Percentiles rank a stretch among this genome's conserved stretches.
Evolutionary conservation across 2,329 filamentous ascomycete species (phyloP).

Genomic region (Curvularia eragrostidis): DNA sequence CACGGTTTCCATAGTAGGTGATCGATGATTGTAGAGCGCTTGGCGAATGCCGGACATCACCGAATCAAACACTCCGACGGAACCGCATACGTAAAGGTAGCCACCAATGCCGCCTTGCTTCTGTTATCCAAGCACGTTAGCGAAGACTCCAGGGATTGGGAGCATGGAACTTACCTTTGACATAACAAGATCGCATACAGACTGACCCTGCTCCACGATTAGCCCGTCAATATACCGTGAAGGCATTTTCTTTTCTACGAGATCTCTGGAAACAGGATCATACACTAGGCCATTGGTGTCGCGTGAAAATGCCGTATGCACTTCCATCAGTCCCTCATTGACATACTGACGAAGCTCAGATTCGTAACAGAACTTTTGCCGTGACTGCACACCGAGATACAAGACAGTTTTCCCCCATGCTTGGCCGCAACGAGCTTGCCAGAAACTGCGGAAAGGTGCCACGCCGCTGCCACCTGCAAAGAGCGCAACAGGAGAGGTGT

Average conservation of each 20-base stretch:
- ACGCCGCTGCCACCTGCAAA: conserved; percentile 57
- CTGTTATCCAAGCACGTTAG: neutral
- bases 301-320: conserved; percentile 61
- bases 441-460: conserved; percentile 36
- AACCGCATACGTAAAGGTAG: conserved; percentile 60
- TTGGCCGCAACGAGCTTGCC: conserved; percentile 30
- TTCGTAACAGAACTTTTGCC: conserved; percentile 36
- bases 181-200: conserved; percentile 63
- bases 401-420: conserved; percentile 30
- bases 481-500: conserved; percentile 59
- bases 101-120: conserved; percentile 27
- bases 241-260: conserved; percentile 58
- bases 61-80: conserved; percentile 59
- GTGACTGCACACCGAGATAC: conserved; percentile 32
- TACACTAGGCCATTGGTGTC: conserved; percentile 58
- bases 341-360: conserved; percentile 40
- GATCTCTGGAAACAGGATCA: conserved; percentile 51
- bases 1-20: conserved; percentile 32
- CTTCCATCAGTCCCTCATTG: conserved; percentile 58
- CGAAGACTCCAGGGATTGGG: neutral
- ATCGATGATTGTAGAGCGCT: conserved; percentile 54
- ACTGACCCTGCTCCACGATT: conserved; percentile 60
- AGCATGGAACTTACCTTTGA: conserved; percentile 50
- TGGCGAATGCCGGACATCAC: conserved; percentile 64
- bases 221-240: conserved; percentile 62